Evolutionary conservation across 2,329 filamentous ascomycete genomes (phyloP), one percentile per base, ranked within the genome.

Genomic region (Claviceps humidiphila): DNA sequence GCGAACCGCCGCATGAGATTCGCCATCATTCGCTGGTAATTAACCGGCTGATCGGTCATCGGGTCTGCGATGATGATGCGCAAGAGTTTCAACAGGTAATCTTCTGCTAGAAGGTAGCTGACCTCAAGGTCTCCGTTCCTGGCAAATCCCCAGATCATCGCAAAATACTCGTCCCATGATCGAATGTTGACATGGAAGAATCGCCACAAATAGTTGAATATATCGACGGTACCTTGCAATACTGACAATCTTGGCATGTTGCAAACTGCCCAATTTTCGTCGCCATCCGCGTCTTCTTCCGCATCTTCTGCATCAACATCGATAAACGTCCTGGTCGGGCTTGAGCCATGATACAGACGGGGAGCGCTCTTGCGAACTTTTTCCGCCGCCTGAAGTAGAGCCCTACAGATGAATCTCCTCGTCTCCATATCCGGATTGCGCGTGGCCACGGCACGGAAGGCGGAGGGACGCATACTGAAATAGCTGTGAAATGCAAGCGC

Each of bases 151-250:
- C 77, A 62, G 55, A 90, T 71, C n/a, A 85, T 74, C 13, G 77
- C 76, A 62, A 91, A 91, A 53, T 84, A 84, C 60, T 91, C 86
- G 43, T 82, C 78, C 87, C 87, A 93, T 3, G 85, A 77, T 53
- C 82, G 78, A 30, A 80, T 69, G 46, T 76, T 71, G 2, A 71
- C 66, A 54, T 87, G 80, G 53, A 89, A 80, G n/a, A 68, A 71
- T 3, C 75, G 68, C 78, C 81, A 88, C 3, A 87, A 64, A 22
- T 72, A 64, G 34, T 72, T 68, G 49, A 89, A 71, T 22, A 80
- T 67, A 17, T 61, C 58, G 42, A 81, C 64, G 4, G 69, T 64
- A 2, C 64, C 62, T 26, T 64, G 60, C 22, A 77, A 22, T 24
- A 53, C 52, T 17, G 49, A 50, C 37, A 17, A 34, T 34, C 30